Evolutionary conservation across 805 yeast genomes (phyloP).

Genomic region (Metschnikowia lunata): DNA sequence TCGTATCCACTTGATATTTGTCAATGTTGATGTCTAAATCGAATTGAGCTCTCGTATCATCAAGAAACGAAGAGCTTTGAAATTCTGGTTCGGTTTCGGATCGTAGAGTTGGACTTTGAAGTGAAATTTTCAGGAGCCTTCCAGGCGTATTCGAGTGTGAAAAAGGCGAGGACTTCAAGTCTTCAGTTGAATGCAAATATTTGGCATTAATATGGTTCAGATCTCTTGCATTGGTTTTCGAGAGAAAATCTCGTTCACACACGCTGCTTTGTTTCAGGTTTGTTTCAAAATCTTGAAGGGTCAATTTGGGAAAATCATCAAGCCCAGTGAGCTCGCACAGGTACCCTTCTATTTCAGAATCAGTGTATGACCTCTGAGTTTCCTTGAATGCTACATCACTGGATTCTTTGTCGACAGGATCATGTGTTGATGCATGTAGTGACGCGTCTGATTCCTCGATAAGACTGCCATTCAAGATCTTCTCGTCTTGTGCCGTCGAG

Average conservation of each 20-base stretch:
- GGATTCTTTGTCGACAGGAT: background rate
- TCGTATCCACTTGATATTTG: slow-evolving; percentile 7
- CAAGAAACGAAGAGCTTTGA: slow-evolving; percentile 14
- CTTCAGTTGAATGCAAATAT: too few species aligned
- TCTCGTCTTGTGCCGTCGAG: background rate
- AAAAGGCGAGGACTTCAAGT: too few species aligned
- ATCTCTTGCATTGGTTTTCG: too few species aligned
- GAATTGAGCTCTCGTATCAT: slow-evolving; percentile 16
- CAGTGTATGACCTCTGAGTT: background rate
- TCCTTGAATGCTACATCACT: background rate
- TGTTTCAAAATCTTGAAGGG: background rate
- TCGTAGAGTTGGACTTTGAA: background rate
- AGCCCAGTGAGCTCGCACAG: background rate
- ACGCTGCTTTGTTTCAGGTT: background rate
- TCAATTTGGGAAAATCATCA: background rate
- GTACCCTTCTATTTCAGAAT: background rate
- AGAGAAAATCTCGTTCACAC: too few species aligned
- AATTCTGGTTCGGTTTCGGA: slow-evolving; percentile 8
- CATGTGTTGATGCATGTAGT: background rate
- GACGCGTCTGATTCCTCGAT: slow-evolving; percentile 5
- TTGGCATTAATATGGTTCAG: too few species aligned
- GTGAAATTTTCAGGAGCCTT: background rate
- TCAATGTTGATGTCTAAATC: slow-evolving; percentile 18
- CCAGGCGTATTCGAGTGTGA: background rate
- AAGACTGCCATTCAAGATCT: background rate